Conservation (phyloP, 371 early-diverging fungal genomes). For the Mucor mucedo region DNA sequence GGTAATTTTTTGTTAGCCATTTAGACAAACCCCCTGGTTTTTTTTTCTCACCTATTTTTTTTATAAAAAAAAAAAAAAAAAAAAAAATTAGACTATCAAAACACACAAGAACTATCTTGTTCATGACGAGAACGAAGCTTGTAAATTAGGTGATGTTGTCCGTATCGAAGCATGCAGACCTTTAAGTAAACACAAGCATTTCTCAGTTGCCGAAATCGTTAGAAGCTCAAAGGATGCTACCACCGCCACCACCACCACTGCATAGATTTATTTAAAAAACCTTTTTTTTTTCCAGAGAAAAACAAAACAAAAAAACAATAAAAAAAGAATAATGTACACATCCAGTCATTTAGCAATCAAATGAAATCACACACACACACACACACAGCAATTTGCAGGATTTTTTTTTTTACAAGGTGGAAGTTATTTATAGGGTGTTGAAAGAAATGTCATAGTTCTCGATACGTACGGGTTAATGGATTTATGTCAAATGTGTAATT, state of each 20-base stretch:
- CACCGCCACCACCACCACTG: slow-evolving; percentile 5
- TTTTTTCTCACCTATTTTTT: background rate
- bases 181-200: slow-evolving; percentile 86
- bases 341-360: too few species aligned
- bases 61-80: background rate
- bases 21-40: too few species aligned
- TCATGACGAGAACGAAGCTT: slow-evolving; percentile 86
- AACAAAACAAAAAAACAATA: too few species aligned
- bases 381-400: too few species aligned
- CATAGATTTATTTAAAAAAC: background rate
- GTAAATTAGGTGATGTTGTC: slow-evolving; percentile 90
- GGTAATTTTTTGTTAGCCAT: slow-evolving; percentile 52
- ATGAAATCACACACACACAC: too few species aligned
- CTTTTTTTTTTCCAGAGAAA: too few species aligned
- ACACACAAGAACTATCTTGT: slow-evolving; percentile 86
- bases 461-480: too few species aligned
- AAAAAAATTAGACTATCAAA: slow-evolving; percentile 56
- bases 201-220: slow-evolving; percentile 87
- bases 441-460: too few species aligned
- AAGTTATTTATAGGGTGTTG: too few species aligned
- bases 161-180: slow-evolving; percentile 92
- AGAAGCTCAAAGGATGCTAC: slow-evolving; percentile 37
- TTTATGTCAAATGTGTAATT: too few species aligned
- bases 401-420: too few species aligned
- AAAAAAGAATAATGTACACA: too few species aligned